Conservation (phyloP, 2,329 filamentous ascomycete species). For the Diaporthe sp. region DNA sequence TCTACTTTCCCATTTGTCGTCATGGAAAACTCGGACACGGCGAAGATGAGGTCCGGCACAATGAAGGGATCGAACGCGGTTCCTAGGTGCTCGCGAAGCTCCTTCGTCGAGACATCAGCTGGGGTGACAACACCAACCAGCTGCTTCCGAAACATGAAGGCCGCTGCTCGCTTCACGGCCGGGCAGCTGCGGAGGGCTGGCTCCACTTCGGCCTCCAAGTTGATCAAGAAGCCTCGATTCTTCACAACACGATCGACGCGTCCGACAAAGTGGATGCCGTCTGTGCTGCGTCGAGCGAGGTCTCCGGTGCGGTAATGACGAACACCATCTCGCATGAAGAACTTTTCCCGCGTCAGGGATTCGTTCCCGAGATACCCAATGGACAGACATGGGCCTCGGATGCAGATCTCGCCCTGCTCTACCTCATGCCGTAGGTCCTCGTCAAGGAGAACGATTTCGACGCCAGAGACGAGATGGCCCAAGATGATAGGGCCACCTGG, state of each 20-base stretch:
- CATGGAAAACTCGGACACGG: not conserved
- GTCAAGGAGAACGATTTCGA: not conserved
- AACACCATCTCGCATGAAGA: not conserved
- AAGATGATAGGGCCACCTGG: not conserved
- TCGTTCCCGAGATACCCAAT: not conserved
- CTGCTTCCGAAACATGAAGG: not conserved
- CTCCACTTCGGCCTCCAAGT: not conserved
- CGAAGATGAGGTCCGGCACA: not conserved
- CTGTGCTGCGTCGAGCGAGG: not conserved
- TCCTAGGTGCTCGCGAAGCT: not conserved
- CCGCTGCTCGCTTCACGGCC: not conserved
- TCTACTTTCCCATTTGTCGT: not conserved
- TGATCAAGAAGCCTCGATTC: not conserved
- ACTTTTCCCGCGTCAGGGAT: not conserved
- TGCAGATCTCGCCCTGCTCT: not conserved
- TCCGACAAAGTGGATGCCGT: not conserved
- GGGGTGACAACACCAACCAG: not conserved
- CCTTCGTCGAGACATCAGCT: not conserved
- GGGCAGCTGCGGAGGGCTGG: not conserved
- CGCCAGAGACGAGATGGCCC: not conserved
- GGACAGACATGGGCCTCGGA: not conserved
- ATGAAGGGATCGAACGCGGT: not conserved
- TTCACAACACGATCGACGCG: not conserved
- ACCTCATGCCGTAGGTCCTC: not conserved
- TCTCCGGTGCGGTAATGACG: not conserved